Evolutionary conservation across 192 early-diverging fungal species (phyloP).

Genomic region (Lobosporangium transversale): DNA sequence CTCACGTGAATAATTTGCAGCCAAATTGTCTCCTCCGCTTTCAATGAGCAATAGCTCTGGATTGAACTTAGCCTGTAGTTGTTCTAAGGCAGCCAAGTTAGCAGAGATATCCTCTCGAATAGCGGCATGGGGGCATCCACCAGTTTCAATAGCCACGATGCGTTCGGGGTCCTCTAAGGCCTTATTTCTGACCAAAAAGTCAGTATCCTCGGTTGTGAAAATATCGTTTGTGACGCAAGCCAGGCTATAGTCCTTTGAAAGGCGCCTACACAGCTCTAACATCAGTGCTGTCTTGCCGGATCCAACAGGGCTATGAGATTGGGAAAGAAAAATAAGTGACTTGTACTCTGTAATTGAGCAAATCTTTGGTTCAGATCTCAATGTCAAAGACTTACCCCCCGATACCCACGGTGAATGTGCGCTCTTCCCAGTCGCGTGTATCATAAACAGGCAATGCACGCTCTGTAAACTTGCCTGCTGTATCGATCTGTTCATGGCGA

Average conservation of each 20-base stretch:
- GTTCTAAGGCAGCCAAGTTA: constrained; percentile 90
- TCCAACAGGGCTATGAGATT: constrained; percentile 81
- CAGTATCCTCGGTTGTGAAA: constrained; percentile 96
- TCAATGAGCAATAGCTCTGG: constrained; percentile 90
- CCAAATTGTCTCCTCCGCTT: constrained; percentile 94
- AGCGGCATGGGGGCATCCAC: constrained; percentile 94
- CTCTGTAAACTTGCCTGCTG: constrained; percentile 83
- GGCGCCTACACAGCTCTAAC: constrained; percentile 86
- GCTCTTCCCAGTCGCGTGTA: constrained; percentile 87
- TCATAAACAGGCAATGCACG: constrained; percentile 77
- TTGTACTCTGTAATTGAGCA: not conserved
- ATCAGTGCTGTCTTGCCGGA: constrained; percentile 95
- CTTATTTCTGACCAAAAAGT: constrained; percentile 90
- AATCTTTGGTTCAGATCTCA: not conserved
- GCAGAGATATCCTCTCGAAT: constrained; percentile 96
- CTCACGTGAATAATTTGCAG: constrained; percentile 82
- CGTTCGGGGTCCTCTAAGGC: constrained; percentile 85
- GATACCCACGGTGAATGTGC: constrained; percentile 95
- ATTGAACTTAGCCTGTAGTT: constrained; percentile 86
- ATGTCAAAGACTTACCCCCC: constrained; percentile 70
- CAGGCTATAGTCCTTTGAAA: constrained; percentile 85
- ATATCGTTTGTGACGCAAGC: constrained; percentile 98
- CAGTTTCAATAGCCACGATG: constrained; percentile 95
- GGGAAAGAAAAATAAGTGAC: not conserved
- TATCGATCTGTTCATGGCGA: constrained; percentile 90